Base-by-base conservation (phyloP, 176 grass and related monocot genomes). In the Chloris gayana region DNA sequence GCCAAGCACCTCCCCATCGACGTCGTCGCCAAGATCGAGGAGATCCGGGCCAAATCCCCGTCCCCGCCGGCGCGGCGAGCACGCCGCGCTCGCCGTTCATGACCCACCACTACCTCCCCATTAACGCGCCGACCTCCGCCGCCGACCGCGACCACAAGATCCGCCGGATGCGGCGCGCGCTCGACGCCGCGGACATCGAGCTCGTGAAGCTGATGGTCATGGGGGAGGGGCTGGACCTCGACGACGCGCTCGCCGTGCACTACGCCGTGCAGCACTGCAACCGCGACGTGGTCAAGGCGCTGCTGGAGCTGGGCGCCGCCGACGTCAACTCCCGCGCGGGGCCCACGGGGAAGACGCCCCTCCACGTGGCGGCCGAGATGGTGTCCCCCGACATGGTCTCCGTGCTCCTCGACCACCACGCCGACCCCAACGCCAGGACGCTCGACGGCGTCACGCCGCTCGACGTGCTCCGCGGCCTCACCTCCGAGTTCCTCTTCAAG, bases 201-300 rank as follows among this genome's bases (percentile, higher is more conserved):
- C 88, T 99, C 60, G 96, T 99, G 47, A 99, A 99, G 89, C 92
- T 99, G 29, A 99, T 99, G 96, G 96, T 99, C 24, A 99, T 99
- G 96, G 90, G 96, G 27, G 96, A 99, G 51, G 96, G 96, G 3
- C 90, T 98, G 26, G 91, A 98, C 87, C 93, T 98, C 82, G 96
- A 98, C 78, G 92, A 98, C 60, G 88, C 92, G 27, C 88, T 98
- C 1, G 96, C 96, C 39, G 91, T 98, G 38, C 96, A 98, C 85
- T 98, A 98, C 80, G 79, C 92, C 32, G 96, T 98, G 18, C 85
- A 98, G 79, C 84, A 91, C 71, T 98, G 96, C 71, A 89, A 76
- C 75, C 90, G 96, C 34, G 96, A 98, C 75, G 96, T 98, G 73
- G 96, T 99, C 79, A 99, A 99, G 90, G 96, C 90, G 26, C 88